A percentile compares a stretch with the other conserved stretches of the same genome.
Conservation (phyloP, 1,284 basidiomycete genomes). For the Melampsora americana region DNA sequence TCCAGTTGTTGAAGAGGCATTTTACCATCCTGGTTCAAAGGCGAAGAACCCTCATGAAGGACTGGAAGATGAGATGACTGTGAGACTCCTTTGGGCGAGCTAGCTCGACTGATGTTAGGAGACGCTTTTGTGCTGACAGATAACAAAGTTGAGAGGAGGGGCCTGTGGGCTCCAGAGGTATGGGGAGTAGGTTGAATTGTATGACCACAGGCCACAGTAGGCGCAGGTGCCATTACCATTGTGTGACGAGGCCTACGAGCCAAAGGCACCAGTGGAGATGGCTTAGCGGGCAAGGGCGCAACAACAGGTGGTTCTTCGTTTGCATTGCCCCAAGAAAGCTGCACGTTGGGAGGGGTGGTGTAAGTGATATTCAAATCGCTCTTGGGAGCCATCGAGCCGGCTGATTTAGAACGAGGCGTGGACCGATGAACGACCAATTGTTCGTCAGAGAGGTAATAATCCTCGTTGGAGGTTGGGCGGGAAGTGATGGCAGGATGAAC, state of each 20-base stretch:
- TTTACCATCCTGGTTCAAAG: slow-evolving; percentile 1
- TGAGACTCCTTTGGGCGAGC: neutral
- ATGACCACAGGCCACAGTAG: slow-evolving; percentile 8
- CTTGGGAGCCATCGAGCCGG: neutral
- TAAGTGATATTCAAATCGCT: neutral
- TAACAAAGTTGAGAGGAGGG: slow-evolving; percentile 24
- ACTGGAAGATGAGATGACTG: neutral
- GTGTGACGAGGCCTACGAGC: neutral
- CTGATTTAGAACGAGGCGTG: neutral
- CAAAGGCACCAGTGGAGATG: neutral
- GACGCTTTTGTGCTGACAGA: slow-evolving; percentile 11
- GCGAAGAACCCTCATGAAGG: neutral
- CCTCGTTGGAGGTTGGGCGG: slow-evolving; percentile 29
- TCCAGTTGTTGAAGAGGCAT: slow-evolving; percentile 27
- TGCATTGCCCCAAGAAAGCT: neutral
- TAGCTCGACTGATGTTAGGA: slow-evolving; percentile 18
- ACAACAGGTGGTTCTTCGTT: neutral
- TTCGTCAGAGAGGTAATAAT: slow-evolving; percentile 37
- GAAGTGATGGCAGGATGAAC: neutral
- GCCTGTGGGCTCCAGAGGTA: slow-evolving; percentile 17
- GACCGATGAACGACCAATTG: slow-evolving; percentile 13
- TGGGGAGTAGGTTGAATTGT: slow-evolving; percentile 17
- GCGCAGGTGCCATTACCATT: slow-evolving; percentile 1
- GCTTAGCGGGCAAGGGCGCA: neutral
- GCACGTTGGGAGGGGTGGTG: neutral